These are phyloP conservation scores for Tricholomella constricta DNA, from an alignment of 768 basidiomycete genomes.

Conservation along the genomic window DNA sequence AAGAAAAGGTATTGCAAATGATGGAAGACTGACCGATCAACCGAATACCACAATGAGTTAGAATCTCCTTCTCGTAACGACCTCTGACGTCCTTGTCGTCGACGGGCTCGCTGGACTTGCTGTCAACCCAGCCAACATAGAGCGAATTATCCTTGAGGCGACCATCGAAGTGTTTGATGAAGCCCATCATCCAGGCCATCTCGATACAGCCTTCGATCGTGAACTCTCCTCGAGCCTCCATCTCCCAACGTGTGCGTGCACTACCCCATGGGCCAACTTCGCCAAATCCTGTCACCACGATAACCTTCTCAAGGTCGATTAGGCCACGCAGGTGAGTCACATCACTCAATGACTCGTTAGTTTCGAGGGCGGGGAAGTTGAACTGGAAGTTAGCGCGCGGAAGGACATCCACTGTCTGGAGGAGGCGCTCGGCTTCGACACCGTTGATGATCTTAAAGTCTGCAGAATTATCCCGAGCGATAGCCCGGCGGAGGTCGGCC, in stretches of 20 bases:
- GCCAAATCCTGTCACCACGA: conserved; percentile 95
- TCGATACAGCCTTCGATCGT: conserved; percentile 98
- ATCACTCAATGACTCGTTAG: conserved; percentile 67
- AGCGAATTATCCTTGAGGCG: conserved; percentile 90
- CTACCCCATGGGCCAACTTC: conserved; percentile 99
- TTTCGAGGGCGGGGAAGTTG: conserved; percentile 88
- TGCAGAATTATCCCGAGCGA: conserved; percentile 91
- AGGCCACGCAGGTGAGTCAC: conserved; percentile 81
- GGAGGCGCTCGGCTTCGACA: conserved; percentile 86
- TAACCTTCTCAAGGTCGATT: conserved; percentile 93
- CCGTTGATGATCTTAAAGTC: conserved; percentile 94
- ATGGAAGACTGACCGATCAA: conserved; percentile 75
- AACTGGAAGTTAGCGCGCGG: conserved; percentile 99
- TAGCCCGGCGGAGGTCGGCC: conserved; percentile 90
- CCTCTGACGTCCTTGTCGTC: conserved; percentile 97
- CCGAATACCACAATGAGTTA: conserved; percentile 89
- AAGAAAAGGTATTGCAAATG: background rate
- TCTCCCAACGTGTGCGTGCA: conserved; percentile 98
- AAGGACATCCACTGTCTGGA: conserved; percentile 90
- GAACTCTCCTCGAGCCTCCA: conserved; percentile 97
- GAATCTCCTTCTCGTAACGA: conserved; percentile 92
- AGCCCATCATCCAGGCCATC: conserved; percentile 99
- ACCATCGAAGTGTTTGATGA: conserved; percentile 98
- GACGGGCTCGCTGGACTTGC: conserved; percentile 89
- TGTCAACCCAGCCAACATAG: conserved; percentile 98